Evolutionary conservation across 371 early-diverging fungal genomes (phyloP), one percentile per base, ranked within the genome.

Genomic region (Conidiobolus coronatus): DNA sequence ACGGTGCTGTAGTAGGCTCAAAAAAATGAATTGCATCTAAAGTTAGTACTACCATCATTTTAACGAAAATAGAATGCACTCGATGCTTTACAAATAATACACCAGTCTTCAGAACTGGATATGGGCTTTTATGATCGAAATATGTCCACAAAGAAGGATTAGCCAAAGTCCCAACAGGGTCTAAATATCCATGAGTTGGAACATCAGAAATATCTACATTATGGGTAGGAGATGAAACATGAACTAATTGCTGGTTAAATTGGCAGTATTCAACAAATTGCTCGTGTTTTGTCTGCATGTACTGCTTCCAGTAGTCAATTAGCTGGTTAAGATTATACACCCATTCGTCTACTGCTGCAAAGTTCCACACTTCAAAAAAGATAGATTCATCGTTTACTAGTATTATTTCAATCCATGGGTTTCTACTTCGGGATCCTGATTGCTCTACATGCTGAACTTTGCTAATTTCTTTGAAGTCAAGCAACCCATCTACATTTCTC

Each of bases 11-110:
- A 2, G 46, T 33, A 17, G 36, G 19, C 38, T 45, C 46, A 20
- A 45, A 45, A 36, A 45, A 37, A 37, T 45, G 46, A 12, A 45
- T n/a, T 13, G 46, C 36, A 22, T 45, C 46, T 12, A 45, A 20
- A 19, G 46, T 45, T 8, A 45, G 37, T 20, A 45, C 38, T 21
- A 37, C 46, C 12, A 33, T 33, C 18, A 45, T n/a, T 38, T 45
- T 45, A 7, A 12, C 13, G 24, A 36, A 45, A 6, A 33, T 2
- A 11, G 46, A 13, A 20, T 45, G 46, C 9, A 36, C 14, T 14
- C 17, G 22, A 22, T 38, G 34, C 19, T 45, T 45, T 9, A 37
- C 38, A 20, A 21, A 45, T 19, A 45, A 22, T 8, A 37, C 38
- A 14, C 46, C 46, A 6, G 37, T 33, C 8, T 45, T 36, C 23